These are phyloP conservation scores for Cylindrotheca closterium DNA, from an alignment of 108 stramenopile species.

Conservation along the genomic window DNA sequence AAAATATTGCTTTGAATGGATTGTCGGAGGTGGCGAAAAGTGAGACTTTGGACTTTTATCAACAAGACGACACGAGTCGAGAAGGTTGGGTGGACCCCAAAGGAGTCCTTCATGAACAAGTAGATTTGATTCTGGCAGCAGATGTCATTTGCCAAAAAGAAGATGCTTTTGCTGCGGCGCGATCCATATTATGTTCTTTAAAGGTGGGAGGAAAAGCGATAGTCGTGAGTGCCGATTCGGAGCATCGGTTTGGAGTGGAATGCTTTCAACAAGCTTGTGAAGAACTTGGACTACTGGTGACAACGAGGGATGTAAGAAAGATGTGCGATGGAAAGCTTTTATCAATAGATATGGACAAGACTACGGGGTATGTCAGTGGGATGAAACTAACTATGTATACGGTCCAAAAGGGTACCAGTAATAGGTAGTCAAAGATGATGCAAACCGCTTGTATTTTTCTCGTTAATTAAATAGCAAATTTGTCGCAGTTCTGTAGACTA, in stretches of 20 bases:
- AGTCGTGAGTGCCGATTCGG: conserved; percentile 70
- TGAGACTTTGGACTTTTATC: conserved; percentile 66
- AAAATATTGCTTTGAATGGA: conserved; percentile 63
- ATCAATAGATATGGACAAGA: conserved; percentile 33
- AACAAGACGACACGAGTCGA: conserved; percentile 34
- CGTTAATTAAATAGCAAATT: no score
- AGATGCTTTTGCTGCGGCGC: conserved; percentile 73
- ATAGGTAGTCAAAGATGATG: no score
- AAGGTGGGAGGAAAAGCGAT: conserved; percentile 50
- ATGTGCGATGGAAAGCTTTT: conserved; percentile 45
- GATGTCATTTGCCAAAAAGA: conserved; percentile 82
- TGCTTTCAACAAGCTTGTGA: conserved; percentile 61
- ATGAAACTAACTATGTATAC: conserved; percentile 67
- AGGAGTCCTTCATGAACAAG: conserved; percentile 26
- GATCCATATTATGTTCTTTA: conserved; percentile 63
- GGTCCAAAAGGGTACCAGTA: conserved; percentile 27
- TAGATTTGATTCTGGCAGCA: conserved; percentile 76
- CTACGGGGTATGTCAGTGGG: conserved; percentile 68
- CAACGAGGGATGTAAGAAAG: conserved; percentile 37
- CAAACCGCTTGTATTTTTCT: no score
- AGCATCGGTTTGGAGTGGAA: conserved; percentile 85
- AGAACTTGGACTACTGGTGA: conserved; percentile 36
- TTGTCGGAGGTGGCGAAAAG: conserved; percentile 25
- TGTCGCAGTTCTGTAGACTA: no score
- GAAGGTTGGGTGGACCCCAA: conserved; percentile 51